Evolutionary conservation across 257 asterid genomes (phyloP), one percentile per base, ranked within the genome.

Genomic region (Capsicum pubescens): DNA sequence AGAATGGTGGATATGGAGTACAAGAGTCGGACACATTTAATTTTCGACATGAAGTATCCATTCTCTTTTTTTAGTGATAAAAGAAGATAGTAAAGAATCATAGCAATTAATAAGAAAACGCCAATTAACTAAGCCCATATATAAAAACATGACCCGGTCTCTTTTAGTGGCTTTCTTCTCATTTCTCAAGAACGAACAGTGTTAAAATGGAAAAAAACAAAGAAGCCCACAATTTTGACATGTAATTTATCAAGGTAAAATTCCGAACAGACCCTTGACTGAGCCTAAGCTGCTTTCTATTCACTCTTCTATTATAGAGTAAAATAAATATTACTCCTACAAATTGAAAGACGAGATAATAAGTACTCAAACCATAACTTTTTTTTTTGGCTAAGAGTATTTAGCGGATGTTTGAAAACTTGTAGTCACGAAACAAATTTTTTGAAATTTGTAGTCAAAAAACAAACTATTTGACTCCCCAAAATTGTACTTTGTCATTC

Each of bases 1-100:
- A 72, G 80, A 72, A n/a, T 72, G 59, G 17, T 48, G 80, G 59
- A 72, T 72, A n/a, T 10, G 11, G 80, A 72, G 80, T 46, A n/a
- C 36, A 5, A 72, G 80, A 46, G n/a, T 48, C 59, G 0, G 56
- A 72, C 11, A 72, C 80, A 72, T 19, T 48, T 46, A 72, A n/a
- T 44, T 48, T 72, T 48, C 80, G 19, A 72, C 4, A n/a, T 19
- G 59, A 48, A 19, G 60, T 19, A 48, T 5, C 42, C 80, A 48
- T 48, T 72, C 11, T 48, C n/a, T 72, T 71, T 46, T 71, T 71
- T 48, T n/a, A 6, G 58, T 44, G 79, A 39, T 39, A 39, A 39
- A 39, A 39, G 44, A 39, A 39, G 44, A 39, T 39, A 39, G 44
- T 39, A 39, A 39, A 39, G 44, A 39, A 39, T 39, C 44, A 39